Conservation (phyloP, 805 yeast genomes). For the Wickerhamomyces sydowiorum region DNA sequence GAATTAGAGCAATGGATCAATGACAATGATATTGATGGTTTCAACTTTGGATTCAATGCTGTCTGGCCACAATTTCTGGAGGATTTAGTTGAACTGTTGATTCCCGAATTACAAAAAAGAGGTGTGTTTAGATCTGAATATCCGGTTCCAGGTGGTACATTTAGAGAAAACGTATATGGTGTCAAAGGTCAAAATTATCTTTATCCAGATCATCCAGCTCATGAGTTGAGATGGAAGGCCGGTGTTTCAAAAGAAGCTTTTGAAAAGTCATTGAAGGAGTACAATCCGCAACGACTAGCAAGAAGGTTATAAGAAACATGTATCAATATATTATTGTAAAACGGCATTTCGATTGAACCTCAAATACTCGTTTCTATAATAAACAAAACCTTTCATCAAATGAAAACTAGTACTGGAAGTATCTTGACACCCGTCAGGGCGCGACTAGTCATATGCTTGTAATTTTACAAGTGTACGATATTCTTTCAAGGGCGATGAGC, state of each 20-base stretch:
- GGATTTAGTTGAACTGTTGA: slow-evolving; percentile 30
- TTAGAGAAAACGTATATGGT: slow-evolving; percentile 32
- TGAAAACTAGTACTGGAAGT: too few relatives aligned
- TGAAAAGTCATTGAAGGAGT: slow-evolving; percentile 5
- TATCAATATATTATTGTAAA: too few relatives aligned
- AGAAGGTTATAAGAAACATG: too few relatives aligned
- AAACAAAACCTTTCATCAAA: too few relatives aligned
- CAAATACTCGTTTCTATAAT: too few relatives aligned
- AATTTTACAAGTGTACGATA: too few relatives aligned
- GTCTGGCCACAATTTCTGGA: slow-evolving; percentile 32
- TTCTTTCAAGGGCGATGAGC: too few relatives aligned
- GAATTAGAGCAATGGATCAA: slow-evolving; percentile 35
- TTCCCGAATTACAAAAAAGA: slow-evolving; percentile 32
- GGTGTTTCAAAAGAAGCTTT: slow-evolving; percentile 22
- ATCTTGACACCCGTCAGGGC: too few relatives aligned
- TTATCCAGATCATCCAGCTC: slow-evolving; percentile 16
- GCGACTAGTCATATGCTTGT: too few relatives aligned
- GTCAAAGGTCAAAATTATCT: slow-evolving; percentile 6
- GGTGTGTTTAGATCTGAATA: slow-evolving; percentile 34
- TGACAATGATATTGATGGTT: slow-evolving; percentile 35
- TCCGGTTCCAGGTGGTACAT: slow-evolving; percentile 26
- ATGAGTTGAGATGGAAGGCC: slow-evolving; percentile 17
- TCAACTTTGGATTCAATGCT: slow-evolving; percentile 32
- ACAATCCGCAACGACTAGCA: too few relatives aligned
- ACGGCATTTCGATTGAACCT: too few relatives aligned